Evolutionary conservation across 331 rosid genomes (phyloP), one percentile per base, ranked within the genome.

Genomic region (Arachis monticola): DNA sequence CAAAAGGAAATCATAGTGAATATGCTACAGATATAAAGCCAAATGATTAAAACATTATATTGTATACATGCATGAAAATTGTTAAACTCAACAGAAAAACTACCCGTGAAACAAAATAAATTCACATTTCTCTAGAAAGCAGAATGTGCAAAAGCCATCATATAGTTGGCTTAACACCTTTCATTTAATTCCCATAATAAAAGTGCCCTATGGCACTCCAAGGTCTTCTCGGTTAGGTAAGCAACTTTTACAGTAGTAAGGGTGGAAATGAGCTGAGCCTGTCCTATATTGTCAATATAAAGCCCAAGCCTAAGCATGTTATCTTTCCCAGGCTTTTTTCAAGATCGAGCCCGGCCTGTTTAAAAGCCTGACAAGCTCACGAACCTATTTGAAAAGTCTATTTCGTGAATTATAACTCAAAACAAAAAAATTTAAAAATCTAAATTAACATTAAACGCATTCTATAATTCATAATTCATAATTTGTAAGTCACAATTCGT

Each of bases 1-100:
- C 22, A 60, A 72, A 72, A 78, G 65, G 48, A 42, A 52, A 60
- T 42, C 59, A 67, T 31, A 41, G 38, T 70, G 38, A 71, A 75
- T 31, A 72, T 32, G 38, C 72, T 51, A 48, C 73, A 46, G 45
- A 70, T 46, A 66, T 22, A 42, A 67, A 71, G 22, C 5, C 70
- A 70, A 68, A 42, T 44, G 52, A 76, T 57, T 17, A 57, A 76
- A 56, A 59, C 48, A 60, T 40, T 27, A 60, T 9, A 42, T 41
- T 62, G 5, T 30, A 61, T 7, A 45, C 41, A 63, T 8, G 48
- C 2, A 42, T 7, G 1, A 27, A 63, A 46, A 50, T 71, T 1
- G n/a, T 50, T 40, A 41, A 60, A 65, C 75, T 69, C 30, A 38
- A 35, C 1, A 5, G 42, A 74, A 73, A 40, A 69, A 27, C 32